These are phyloP conservation scores for Zhuliangozyma parablackwelliae DNA, from an alignment of 1,139 yeast species.

Conservation along the genomic window DNA sequence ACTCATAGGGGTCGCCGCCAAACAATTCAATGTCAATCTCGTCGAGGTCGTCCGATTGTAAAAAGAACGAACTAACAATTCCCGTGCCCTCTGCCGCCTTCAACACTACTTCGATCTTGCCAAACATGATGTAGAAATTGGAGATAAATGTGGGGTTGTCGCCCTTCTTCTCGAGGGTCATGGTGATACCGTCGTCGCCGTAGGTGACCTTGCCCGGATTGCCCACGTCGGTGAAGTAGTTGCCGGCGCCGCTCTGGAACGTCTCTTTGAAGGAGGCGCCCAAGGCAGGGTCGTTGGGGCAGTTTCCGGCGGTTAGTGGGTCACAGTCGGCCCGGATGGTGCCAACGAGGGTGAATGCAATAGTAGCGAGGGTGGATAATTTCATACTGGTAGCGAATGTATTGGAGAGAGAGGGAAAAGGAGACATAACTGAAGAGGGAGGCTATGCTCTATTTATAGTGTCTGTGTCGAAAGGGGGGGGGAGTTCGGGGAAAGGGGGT, in stretches of 20 bases:
- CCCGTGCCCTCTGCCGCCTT: conserved; percentile 76
- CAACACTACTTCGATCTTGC: conserved; percentile 67
- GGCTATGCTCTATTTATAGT: too few species aligned
- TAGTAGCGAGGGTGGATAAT: conserved; percentile 6
- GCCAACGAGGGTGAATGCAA: conserved; percentile 4
- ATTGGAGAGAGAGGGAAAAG: not conserved
- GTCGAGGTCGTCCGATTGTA: conserved; percentile 82
- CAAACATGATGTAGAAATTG: conserved; percentile 81
- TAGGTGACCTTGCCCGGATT: conserved; percentile 18
- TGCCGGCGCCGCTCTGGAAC: conserved; percentile 38
- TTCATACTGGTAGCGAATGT: conserved; percentile 4
- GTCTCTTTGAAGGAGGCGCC: conserved; percentile 49
- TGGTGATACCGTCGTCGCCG: conserved; percentile 46
- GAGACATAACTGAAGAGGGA: too few species aligned
- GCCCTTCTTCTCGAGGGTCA: conserved; percentile 55
- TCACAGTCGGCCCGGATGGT: conserved; percentile 19
- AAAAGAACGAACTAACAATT: conserved; percentile 70
- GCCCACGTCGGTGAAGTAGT: conserved; percentile 30
- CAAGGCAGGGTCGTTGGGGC: conserved; percentile 50
- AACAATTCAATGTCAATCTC: conserved; percentile 85
- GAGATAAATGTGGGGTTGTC: conserved; percentile 77
- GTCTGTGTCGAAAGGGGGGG: too few species aligned
- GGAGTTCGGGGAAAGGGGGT: too few species aligned
- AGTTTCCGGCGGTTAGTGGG: conserved; percentile 24
- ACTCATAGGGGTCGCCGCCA: conserved; percentile 68